Base-by-base conservation (phyloP, 2,329 filamentous ascomycete genomes). In the Cytospora piceae region DNA sequence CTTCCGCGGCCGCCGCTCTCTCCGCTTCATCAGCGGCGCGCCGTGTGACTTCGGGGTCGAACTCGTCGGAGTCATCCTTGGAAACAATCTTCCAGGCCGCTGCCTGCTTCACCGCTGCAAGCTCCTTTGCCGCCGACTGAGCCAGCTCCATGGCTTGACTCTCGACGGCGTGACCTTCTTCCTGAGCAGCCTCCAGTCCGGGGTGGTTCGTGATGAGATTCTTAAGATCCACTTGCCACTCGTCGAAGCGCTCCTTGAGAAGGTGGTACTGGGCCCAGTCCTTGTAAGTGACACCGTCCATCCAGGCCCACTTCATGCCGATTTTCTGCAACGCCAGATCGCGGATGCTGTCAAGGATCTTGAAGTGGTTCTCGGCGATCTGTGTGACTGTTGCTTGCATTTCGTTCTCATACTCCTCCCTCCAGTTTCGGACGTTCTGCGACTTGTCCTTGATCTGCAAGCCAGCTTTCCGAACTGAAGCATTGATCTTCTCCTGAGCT, bases 181-280 rank as follows among this genome's bases (percentile, higher is more conserved):
- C 82, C 72, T 90, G 88, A 22, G 92, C 91, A 63, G 87, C 80
- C 24, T 83, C 80, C 15, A 97, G 82, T 31, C 86, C 88, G 11
- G 90, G 86, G 74, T 97, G 91, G 4, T 87, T 84, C 67, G 90
- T 85, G 49, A 93, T 91, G 61, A 94, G 85, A 66, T 88, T 83
- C 74, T 92, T 89, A 57, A 99, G 88, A 71, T 96, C 92, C 42
- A 87, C 83, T 63, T 92, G 90, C 93, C 94, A 97, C 72, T 92
- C 87, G 57, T 90, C 89, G 61, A 97, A 91, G 15, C 91, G 90
- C 62, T 85, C 87, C 80, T 92, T 96, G 65, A 99, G 82, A 67
- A 91, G 87, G 76, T 98, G 93, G 74, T 97, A 99, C 76, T 94
- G 95, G 67, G 90, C 87, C 95, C 95, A 99, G 76, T 99, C 93